phyloP scores from a whole-genome alignment of 805 yeast species.

The Candida gorgasii region DNA sequence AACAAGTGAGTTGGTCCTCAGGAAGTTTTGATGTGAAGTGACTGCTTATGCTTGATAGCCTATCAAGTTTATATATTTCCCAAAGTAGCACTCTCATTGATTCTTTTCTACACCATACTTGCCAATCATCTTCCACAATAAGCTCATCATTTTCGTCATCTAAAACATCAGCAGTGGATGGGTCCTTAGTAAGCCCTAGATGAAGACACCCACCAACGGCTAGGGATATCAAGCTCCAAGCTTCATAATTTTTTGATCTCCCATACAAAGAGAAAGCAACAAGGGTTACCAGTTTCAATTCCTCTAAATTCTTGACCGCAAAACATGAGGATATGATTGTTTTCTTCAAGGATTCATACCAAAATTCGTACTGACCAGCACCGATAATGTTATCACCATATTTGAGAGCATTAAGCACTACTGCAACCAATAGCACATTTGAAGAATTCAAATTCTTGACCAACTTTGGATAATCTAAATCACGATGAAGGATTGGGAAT shows the following conservation, averaged over 20 bases:
- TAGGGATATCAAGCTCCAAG: conserved; percentile 19
- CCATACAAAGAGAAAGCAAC: conserved; percentile 17
- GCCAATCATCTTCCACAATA: conserved; percentile 12
- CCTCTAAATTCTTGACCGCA: conserved; percentile 14
- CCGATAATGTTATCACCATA: conserved; percentile 10
- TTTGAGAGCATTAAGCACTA: conserved; percentile 12
- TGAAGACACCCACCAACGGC: conserved; percentile 20
- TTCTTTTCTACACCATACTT: conserved; percentile 17
- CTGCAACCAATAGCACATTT: conserved; percentile 15
- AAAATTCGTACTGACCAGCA: conserved; percentile 10
- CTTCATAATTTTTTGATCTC: conserved; percentile 15
- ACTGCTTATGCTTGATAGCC: conserved; percentile 16
- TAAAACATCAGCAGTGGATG: neutral
- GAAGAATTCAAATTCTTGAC: conserved; percentile 2
- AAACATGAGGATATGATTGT: conserved; percentile 16
- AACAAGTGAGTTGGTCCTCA: conserved; percentile 11
- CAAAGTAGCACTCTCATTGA: conserved; percentile 15
- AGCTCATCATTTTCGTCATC: conserved; percentile 6
- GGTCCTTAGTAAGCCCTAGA: conserved; percentile 16
- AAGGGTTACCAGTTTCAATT: conserved; percentile 16
- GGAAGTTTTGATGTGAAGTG: conserved; percentile 16
- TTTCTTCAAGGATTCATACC: conserved; percentile 10
- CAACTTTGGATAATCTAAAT: conserved; percentile 8
- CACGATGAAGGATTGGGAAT: conserved; percentile 18
- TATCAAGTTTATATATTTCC: conserved; percentile 20